Evolutionary conservation across 148 eudicot genomes (phyloP), one percentile per base, ranked within the genome.

Genomic region (Vaccinium myrtillus): DNA sequence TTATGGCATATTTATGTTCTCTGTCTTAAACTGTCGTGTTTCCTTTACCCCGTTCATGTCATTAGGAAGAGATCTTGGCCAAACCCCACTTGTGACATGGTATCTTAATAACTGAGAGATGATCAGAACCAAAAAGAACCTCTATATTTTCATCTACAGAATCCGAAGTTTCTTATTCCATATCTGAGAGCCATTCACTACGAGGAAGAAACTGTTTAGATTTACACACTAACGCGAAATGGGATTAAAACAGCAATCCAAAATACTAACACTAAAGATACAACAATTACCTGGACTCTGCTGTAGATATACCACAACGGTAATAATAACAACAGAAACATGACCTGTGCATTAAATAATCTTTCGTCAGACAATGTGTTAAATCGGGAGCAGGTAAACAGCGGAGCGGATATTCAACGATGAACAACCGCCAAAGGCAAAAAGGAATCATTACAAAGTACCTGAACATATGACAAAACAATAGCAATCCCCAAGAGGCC

Each of bases 251-350:
- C 36, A 21, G 19, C 54, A 18, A 71, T 51, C 71, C 8, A 56
- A 81, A 13, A 59, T 58, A 48, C 21, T 21, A 16, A 67, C 2
- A 15, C 16, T 73, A 46, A 67, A 77, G 13, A 79, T 84, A 74
- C 46, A 23, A 80, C 8, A 73, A 55, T 51, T 84, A 95, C 98
- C 98, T 97, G 99, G 55, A 97, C 79, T 84, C 91, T 94, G 81
- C 90, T 92, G 94, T 97, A 97, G 84, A 97, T 83, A 81, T 90
- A 97, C 95, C 98, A 94, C 87, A 97, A 91, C 2, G 99, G 99
- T 86, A 95, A 58, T 27, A 97, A 86, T 56, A 97, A 89, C 88
- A 97, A 90, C 91, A 97, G 84, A 85, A 95, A 91, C 83, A 91
- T 79, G 87, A 92, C 91, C 99, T 96, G 91, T 88, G 87, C 13